Evolutionary conservation across 2,329 filamentous ascomycete species (phyloP).

Genomic region (Arthroderma sp.): DNA sequence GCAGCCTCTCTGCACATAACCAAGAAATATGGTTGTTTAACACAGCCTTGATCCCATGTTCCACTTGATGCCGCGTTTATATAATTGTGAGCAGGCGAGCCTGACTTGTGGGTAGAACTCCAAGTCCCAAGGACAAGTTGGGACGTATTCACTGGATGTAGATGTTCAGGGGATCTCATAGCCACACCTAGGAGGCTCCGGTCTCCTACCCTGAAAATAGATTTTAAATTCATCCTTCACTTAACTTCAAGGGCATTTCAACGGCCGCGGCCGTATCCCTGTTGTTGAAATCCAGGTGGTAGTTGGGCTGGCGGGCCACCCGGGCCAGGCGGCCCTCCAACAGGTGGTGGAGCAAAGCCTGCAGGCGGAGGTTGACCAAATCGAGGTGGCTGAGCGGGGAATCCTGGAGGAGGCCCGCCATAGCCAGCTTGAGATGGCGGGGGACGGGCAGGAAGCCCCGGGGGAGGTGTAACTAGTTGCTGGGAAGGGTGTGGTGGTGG

Average conservation of each 20-base stretch:
- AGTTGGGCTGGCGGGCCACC: conserved; percentile 23
- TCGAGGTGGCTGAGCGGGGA: conserved; percentile 27
- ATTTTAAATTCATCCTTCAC: neutral
- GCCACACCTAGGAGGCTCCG: neutral
- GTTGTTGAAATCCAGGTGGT: conserved; percentile 34
- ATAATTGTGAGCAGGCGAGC: neutral
- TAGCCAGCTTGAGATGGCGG: conserved; percentile 57
- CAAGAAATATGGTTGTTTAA: neutral
- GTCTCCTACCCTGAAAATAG: neutral
- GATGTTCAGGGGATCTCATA: neutral
- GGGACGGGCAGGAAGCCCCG: conserved; percentile 54
- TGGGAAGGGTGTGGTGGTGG: conserved; percentile 34
- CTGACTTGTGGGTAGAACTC: neutral
- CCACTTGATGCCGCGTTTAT: neutral
- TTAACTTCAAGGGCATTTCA: conserved; percentile 18
- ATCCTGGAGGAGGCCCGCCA: conserved; percentile 45
- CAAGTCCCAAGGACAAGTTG: neutral
- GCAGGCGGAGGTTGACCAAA: conserved; percentile 36
- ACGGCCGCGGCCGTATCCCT: conserved; percentile 28
- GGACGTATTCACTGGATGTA: neutral
- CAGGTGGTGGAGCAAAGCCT: conserved; percentile 33
- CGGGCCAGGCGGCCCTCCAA: conserved; percentile 16
- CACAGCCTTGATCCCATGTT: neutral
- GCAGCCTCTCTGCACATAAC: neutral
- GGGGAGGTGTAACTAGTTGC: conserved; percentile 36